Base-by-base conservation (phyloP, 257 asterid genomes). In the Apocynum venetum region DNA sequence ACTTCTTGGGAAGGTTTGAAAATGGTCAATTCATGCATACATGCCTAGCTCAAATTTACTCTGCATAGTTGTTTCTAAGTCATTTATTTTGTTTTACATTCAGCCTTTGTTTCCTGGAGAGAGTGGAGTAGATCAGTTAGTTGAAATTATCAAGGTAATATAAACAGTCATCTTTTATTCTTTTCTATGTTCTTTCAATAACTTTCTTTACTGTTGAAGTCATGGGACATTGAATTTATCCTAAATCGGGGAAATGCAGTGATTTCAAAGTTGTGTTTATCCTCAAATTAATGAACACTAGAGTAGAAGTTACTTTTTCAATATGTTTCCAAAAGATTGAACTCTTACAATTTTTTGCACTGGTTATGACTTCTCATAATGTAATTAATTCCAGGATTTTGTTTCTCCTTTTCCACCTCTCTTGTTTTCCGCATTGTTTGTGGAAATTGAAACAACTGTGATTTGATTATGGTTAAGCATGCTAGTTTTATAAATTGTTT, bases 91-190 rank as follows among this genome's bases (percentile, higher is more conserved):
- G 49, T 64, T 69, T 51, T 49, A 13, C 49, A n/a, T 75, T 61
- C 95, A 94, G 98, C 98, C 98, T 75, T 83, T 94, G 81, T 94
- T 94, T 87, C 98, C 98, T 14, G 98, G 98, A 80, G 98, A 94
- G 87, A 94, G 97, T 87, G 98, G 97, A 84, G 98, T 94, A 38
- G 98, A 94, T 84, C 98, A 94, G 82, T 90, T 94, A 81, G 98
- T 92, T 81, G 98, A 94, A 83, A 89, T 94, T 80, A 94, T 94
- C 77, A 94, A 94, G 98, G 98, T 94, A 72, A 76, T 41, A n/a
- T 25, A 40, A 41, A 55, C 75, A n/a, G 47, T 48, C 76, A 72
- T 41, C 57, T 57, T 48, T 41, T 57, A 64, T 51, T 63, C 59
- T 15, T 67, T 48, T 65, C 38, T 41, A 52, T 43, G 19, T 41